phyloP scores from a whole-genome alignment of 2,329 filamentous ascomycete species.

The Colletotrichum orbiculare region DNA sequence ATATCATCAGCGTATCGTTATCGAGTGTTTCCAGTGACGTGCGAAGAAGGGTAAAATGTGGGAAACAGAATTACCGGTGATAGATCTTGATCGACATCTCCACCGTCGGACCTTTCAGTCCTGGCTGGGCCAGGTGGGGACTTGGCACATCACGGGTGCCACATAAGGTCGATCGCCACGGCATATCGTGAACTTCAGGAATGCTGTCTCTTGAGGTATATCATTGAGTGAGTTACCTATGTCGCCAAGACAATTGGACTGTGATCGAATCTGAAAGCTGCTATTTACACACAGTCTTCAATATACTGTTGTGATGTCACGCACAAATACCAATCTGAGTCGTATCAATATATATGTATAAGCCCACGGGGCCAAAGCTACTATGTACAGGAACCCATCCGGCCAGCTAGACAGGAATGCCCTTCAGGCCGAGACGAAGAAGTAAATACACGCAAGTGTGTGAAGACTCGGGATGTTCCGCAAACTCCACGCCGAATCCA shows the following conservation, averaged over 20 bases:
- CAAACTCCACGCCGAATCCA: conserved; percentile 15
- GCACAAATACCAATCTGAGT: background rate
- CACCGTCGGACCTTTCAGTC: no score
- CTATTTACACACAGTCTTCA: no score
- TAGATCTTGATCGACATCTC: background rate
- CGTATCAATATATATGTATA: conserved; percentile 14
- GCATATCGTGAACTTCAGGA: no score
- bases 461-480: background rate
- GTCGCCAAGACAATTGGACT: no score
- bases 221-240: no score
- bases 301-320: no score
- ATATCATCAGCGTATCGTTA: background rate
- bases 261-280: no score
- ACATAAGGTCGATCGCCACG: no score
- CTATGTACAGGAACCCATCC: conserved; percentile 30
- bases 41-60: conserved; percentile 17
- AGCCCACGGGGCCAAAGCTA: conserved; percentile 14
- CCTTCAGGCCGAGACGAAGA: background rate
- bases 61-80: background rate
- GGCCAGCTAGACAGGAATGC: background rate
- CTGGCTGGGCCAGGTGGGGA: no score
- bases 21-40: conserved; percentile 17
- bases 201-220: no score
- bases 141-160: no score
- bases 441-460: conserved; percentile 23